These are phyloP conservation scores for Delitschia confertaspora DNA, from an alignment of 495 filamentous ascomycete genomes.

Conservation along the genomic window DNA sequence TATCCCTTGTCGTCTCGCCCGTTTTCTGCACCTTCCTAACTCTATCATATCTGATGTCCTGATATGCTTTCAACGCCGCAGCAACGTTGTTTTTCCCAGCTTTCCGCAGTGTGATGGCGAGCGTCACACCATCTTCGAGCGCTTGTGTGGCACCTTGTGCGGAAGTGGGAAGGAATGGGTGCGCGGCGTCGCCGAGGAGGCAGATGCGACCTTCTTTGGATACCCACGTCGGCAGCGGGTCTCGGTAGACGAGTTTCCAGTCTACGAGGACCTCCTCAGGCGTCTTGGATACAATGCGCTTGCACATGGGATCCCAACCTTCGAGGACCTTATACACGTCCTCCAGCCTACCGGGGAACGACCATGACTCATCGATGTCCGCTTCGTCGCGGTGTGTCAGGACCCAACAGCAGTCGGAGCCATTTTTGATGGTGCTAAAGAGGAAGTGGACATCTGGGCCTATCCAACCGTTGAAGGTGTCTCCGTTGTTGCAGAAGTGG, in stretches of 20 bases:
- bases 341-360: slow-evolving; percentile 49
- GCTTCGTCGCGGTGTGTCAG: slow-evolving; percentile 55
- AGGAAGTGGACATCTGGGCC: slow-evolving; percentile 59
- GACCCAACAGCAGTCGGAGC: slow-evolving; percentile 61
- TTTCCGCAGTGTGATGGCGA: slow-evolving; percentile 53
- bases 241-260: slow-evolving; percentile 64
- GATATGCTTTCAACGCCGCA: slow-evolving; percentile 40
- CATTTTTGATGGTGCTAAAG: slow-evolving; percentile 52
- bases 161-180: slow-evolving; percentile 64
- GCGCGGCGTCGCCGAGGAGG: slow-evolving; percentile 61
- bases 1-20: slow-evolving; percentile 49
- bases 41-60: slow-evolving; percentile 34
- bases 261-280: slow-evolving; percentile 52
- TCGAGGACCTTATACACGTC: slow-evolving; percentile 55
- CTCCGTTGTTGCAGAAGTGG: slow-evolving; percentile 54
- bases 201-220: slow-evolving; percentile 49
- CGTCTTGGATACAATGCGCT: slow-evolving; percentile 50
- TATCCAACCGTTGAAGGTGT: slow-evolving; percentile 37
- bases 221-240: slow-evolving; percentile 58
- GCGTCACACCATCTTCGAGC: slow-evolving; percentile 61
- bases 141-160: slow-evolving; percentile 65
- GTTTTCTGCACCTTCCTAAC: slow-evolving; percentile 49
- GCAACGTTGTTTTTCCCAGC: slow-evolving; percentile 46
- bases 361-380: slow-evolving; percentile 59
- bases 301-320: slow-evolving; percentile 57